Evolutionary conservation across 768 basidiomycete species (phyloP).

Genomic region (Serpula lacrymans): DNA sequence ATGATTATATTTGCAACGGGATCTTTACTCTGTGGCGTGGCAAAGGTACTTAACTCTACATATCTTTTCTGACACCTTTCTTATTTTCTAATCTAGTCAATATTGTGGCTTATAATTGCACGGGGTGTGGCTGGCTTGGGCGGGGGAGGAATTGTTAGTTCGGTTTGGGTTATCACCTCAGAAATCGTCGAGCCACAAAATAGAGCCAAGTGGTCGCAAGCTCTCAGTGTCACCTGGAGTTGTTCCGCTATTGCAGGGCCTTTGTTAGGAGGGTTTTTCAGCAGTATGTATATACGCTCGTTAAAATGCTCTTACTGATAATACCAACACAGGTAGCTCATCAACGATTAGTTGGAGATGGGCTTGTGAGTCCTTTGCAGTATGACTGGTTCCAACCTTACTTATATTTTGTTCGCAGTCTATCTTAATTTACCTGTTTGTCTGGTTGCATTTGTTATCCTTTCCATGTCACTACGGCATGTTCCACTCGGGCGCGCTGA

Average conservation of each 20-base stretch:
- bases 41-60: conserved; percentile 46
- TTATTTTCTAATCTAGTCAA: conserved; percentile 25
- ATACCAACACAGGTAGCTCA: conserved; percentile 26
- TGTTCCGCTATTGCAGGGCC: conserved; percentile 84
- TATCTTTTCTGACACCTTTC: conserved; percentile 11
- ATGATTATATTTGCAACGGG: conserved; percentile 74
- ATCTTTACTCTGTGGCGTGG: conserved; percentile 75
- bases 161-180: conserved; percentile 84
- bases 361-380: conserved; percentile 59
- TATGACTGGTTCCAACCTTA: too few relatives aligned
- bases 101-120: conserved; percentile 63
- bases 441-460: conserved; percentile 52
- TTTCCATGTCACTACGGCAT: conserved; percentile 56
- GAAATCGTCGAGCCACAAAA: conserved; percentile 72
- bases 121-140: conserved; percentile 71
- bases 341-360: conserved; percentile 68
- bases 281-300: conserved; percentile 46
- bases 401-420: conserved; percentile 42
- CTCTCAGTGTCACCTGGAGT: conserved; percentile 81
- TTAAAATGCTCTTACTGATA: conserved; percentile 25
- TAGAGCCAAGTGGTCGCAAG: conserved; percentile 83
- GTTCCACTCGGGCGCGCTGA: conserved; percentile 45
- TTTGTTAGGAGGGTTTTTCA: conserved; percentile 78
- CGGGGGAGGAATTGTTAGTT: conserved; percentile 83
- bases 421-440: conserved; percentile 82